Evolutionary conservation across 768 basidiomycete species (phyloP), one percentile per base, ranked within the genome.

Genomic region (Suillus subaureus): DNA sequence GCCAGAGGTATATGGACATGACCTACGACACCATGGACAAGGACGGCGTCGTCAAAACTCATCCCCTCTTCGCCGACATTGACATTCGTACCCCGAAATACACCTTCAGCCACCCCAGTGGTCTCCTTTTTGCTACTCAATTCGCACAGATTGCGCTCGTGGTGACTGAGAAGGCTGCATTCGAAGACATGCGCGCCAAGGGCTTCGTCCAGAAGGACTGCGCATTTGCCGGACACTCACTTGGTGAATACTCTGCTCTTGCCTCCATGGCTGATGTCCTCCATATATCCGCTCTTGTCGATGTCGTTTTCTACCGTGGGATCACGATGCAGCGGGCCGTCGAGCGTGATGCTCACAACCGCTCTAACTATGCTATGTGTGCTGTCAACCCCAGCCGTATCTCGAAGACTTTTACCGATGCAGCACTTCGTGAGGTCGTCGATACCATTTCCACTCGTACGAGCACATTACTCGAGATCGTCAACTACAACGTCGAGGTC

Each of bases 251-350:
- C 77, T 98, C 97, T 49, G 97, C 97, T 3, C 85, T 99, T 5
- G 97, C 97, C 2, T 97, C 97, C 11, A 97, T 99, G 70, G 97
- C 97, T 31, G 96, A 97, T 76, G 94, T 98, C 62, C 87, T 99
- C 42, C 93, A 94, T 56, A 94, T 99, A 71, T 94, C 97, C 23
- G 89, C 94, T 2, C 89, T 99, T 57, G 94, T 96, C 72, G 97
- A 99, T 70, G 94, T 99, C 73, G 97, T 99, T 33, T 99, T 99
- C 85, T 99, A 98, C 79, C 94, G 97, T 76, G 97, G 97, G 71
- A 96, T 99, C 74, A 99, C 97, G 42, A 99, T 99, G 97, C 97
- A 99, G 74, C 94, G 97, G 28, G 97, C 97, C 33, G 97, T 99
- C 65, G 95, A 97, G 79, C 94, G 97, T 39, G 97, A 99, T 74